Evolutionary conservation across 371 early-diverging fungal species (phyloP).

Genomic region (Fennellomyces sp.): DNA sequence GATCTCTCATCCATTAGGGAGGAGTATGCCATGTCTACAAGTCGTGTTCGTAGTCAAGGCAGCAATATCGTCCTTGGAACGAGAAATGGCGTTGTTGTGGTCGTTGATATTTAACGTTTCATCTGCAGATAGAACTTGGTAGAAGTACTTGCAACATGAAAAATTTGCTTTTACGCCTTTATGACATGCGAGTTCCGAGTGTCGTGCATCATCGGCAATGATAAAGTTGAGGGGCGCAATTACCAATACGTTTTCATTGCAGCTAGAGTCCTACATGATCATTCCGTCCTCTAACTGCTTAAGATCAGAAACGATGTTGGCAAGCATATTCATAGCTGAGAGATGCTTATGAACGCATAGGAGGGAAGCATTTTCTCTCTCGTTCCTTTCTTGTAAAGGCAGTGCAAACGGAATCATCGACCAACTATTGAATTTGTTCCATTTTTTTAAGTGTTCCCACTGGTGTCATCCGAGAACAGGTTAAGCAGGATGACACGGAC

Average conservation of each 20-base stretch:
- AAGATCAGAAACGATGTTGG: too few relatives aligned
- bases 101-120: not conserved
- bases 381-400: slow-evolving; percentile 3
- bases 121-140: not conserved
- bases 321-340: slow-evolving; percentile 1
- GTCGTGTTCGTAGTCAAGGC: too few relatives aligned
- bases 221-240: too few relatives aligned
- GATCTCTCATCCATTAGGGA: not conserved
- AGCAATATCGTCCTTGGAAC: too few relatives aligned
- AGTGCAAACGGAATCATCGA: slow-evolving; percentile 11
- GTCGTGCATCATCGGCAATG: slow-evolving; percentile 16
- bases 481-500: too few relatives aligned
- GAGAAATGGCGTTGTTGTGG: not conserved
- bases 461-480: too few relatives aligned
- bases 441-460: slow-evolving; percentile 13
- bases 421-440: not conserved
- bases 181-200: slow-evolving; percentile 8
- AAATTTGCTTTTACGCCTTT: not conserved
- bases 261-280: not conserved
- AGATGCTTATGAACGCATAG: not conserved
- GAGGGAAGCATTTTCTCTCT: not conserved
- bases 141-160: not conserved
- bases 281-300: slow-evolving; percentile 9
- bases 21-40: too few relatives aligned
- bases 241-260: not conserved